Evolutionary conservation across 202 grass and related monocot species (phyloP).

Genomic region (Hordeum pubiflorum): DNA sequence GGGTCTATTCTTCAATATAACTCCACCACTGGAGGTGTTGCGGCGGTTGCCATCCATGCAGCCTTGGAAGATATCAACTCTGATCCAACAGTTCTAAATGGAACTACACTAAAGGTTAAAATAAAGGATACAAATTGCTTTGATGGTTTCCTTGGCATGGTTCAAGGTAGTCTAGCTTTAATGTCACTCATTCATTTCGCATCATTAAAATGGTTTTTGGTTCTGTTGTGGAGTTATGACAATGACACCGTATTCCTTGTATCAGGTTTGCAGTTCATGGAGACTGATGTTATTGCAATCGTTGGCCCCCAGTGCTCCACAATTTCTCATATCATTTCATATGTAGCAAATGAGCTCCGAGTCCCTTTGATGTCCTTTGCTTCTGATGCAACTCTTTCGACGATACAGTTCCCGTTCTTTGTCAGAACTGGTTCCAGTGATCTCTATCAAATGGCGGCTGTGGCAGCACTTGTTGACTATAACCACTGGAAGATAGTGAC

Average conservation of each 20-base stretch:
- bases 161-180: conserved; percentile 52
- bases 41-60: conserved; percentile 55
- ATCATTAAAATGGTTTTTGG: neutral
- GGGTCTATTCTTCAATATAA: conserved; percentile 66
- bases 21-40: conserved; percentile 66
- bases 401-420: conserved; percentile 76
- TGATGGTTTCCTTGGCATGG: conserved; percentile 73
- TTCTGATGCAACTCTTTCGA: conserved; percentile 73
- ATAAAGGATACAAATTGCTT: conserved; percentile 64
- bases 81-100: conserved; percentile 61
- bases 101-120: conserved; percentile 42
- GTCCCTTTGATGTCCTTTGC: conserved; percentile 84
- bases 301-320: conserved; percentile 80
- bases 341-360: conserved; percentile 62
- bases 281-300: conserved; percentile 76
- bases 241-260: conserved; percentile 10
- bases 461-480: conserved; percentile 70
- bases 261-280: conserved; percentile 83
- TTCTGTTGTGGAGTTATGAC: neutral
- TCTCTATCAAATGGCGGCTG: conserved; percentile 77
- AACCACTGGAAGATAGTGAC: conserved; percentile 80
- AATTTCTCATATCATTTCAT: conserved; percentile 73
- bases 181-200: neutral
- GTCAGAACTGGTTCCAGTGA: conserved; percentile 69
- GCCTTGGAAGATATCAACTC: conserved; percentile 82